Percentiles rank a stretch among this genome's conserved stretches.
Conservation (phyloP, 441 rosid genomes). For the Syzygium syzygioides region DNA sequence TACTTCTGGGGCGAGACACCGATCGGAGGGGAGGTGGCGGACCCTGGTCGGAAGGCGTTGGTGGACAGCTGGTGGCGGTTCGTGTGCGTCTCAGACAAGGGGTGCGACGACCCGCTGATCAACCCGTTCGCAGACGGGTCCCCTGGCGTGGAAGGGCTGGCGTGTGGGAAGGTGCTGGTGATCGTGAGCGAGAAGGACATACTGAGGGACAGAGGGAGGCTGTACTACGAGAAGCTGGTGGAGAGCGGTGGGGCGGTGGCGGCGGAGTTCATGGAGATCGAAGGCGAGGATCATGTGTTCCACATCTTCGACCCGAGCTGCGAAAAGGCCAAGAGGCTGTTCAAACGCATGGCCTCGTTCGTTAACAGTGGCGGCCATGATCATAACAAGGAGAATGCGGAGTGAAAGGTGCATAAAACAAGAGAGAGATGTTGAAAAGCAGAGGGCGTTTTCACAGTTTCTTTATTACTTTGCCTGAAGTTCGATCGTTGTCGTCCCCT, state of each 20-base stretch:
- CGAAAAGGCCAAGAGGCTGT: conserved; percentile 39
- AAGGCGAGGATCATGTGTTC: conserved; percentile 64
- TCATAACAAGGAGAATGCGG: background rate
- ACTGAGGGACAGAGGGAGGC: conserved; percentile 46
- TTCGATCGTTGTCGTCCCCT: background rate
- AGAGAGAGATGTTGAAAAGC: background rate
- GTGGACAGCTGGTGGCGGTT: conserved; percentile 77
- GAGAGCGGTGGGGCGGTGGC: conserved; percentile 37
- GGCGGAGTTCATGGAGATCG: conserved; percentile 43
- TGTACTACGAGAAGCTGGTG: conserved; percentile 43
- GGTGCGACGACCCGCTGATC: conserved; percentile 62
- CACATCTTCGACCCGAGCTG: conserved; percentile 52
- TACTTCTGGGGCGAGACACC: conserved; percentile 71
- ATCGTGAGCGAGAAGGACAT: conserved; percentile 55
- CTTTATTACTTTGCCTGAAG: background rate
- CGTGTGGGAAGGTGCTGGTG: conserved; percentile 40
- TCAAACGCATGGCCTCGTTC: conserved; percentile 42
- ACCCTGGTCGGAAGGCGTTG: conserved; percentile 37
- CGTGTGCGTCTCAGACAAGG: conserved; percentile 51
- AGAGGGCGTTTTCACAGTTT: background rate
- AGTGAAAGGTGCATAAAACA: background rate
- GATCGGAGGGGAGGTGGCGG: conserved; percentile 39
- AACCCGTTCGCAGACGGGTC: conserved; percentile 54
- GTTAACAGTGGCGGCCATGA: conserved; percentile 24
- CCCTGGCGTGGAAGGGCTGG: conserved; percentile 32